Conservation (phyloP, 1,284 basidiomycete genomes). For the Trametes sp. region DNA sequence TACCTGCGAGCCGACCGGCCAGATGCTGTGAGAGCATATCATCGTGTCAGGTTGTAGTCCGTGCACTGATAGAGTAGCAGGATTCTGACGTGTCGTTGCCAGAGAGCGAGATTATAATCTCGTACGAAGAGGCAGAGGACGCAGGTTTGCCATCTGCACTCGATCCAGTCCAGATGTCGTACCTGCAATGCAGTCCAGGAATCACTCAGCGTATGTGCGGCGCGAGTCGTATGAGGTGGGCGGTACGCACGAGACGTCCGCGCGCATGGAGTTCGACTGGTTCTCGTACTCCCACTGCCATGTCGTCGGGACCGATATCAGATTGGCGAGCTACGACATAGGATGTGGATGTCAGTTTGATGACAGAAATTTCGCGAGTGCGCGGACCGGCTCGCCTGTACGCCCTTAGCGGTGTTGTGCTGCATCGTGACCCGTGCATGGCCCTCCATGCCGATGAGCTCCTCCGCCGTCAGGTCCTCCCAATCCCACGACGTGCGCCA, state of each 20-base stretch:
- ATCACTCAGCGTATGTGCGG: too few relatives aligned
- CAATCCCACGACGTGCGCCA: constrained; percentile 67
- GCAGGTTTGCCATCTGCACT: constrained; percentile 54
- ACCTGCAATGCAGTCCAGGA: too few relatives aligned
- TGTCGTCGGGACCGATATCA: constrained; percentile 54
- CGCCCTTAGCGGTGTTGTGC: constrained; percentile 53
- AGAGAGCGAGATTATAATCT: constrained; percentile 72
- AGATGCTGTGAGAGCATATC: constrained; percentile 47
- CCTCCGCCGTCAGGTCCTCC: too few relatives aligned
- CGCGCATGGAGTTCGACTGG: constrained; percentile 56
- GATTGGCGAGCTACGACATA: constrained; percentile 45
- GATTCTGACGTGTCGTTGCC: constrained; percentile 59
- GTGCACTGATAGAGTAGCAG: background rate
- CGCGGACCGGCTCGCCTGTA: constrained; percentile 45
- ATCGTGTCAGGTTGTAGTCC: background rate
- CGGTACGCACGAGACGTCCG: constrained; percentile 67
- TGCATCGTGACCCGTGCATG: constrained; percentile 61
- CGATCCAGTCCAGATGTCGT: constrained; percentile 64
- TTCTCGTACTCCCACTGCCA: constrained; percentile 61
- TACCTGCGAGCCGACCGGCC: constrained; percentile 61
- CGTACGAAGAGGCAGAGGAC: constrained; percentile 56
- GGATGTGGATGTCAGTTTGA: too few relatives aligned
- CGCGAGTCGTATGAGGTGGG: too few relatives aligned
- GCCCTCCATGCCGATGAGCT: constrained; percentile 62
- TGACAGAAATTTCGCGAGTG: too few relatives aligned